Evolutionary conservation across 2,329 filamentous ascomycete species (phyloP), one percentile per base, ranked within the genome.

Genomic region (Talaromyces amestolkiae): DNA sequence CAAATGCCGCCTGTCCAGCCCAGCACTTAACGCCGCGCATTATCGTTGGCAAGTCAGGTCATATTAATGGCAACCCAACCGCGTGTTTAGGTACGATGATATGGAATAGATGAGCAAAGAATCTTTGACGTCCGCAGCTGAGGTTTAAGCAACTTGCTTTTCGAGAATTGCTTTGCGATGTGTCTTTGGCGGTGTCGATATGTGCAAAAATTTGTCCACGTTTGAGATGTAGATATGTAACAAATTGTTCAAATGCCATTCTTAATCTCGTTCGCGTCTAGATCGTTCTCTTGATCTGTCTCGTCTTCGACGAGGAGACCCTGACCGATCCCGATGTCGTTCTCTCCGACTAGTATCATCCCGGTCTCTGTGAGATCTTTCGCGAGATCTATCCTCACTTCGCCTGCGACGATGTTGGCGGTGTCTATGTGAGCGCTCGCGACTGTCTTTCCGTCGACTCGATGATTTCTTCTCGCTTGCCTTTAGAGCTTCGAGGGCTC

Each of bases 401-500:
- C 75, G 70, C 27, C 73, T 70, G 65, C 66, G 70, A 61, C 71
- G 70, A 47, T 78, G 80, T 35, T 79, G 79, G 65, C 77, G 77
- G 69, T 82, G 81, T 41, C 78, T 79, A 68, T 77, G 77, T 17
- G 75, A 75, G 63, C 76, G 67, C 69, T 85, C 75, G 58, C 74
- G 73, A 59, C 73, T 76, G 22, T 73, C 70, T 39, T 73, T 72
- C 22, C 51, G 35, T 39, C 75, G 73, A 56, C 72, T 71, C 15
- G 72, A 70, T 24, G 74, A 74, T 3, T 74, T 71, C 61, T 70
- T 83, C 71, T 81, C 22, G 73, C 78, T 84, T 35, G 64, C 62
- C 54, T 83, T 82, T 61, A 84, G 75, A 70, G 79, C 84, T 68
- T 83, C 82, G 70, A 91, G 78, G 3, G 92, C 93, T 66, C 86